These are phyloP conservation scores for Leptographium procerum DNA, from an alignment of 2,329 filamentous ascomycete species.

Conservation along the genomic window DNA sequence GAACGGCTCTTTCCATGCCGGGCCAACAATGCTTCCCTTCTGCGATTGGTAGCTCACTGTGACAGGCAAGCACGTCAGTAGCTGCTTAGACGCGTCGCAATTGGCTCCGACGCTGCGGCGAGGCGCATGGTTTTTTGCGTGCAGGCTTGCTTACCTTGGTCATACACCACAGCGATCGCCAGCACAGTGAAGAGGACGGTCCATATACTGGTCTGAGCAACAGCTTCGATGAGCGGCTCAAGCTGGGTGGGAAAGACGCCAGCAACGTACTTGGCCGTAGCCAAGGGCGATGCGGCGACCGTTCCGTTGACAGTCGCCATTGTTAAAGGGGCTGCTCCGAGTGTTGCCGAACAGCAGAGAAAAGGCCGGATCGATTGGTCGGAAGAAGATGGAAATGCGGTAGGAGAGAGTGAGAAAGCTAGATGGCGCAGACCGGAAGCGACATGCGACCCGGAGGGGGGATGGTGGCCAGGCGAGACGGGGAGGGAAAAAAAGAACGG, in stretches of 20 bases:
- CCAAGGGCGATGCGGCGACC: conserved; percentile 55
- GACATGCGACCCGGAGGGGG: background rate
- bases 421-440: background rate
- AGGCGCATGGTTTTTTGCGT: conserved; percentile 27
- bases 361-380: background rate
- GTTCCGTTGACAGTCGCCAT: conserved; percentile 42
- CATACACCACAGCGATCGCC: conserved; percentile 64
- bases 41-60: conserved; percentile 63
- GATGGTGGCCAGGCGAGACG: background rate
- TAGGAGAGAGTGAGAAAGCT: background rate
- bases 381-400: background rate
- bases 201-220: conserved; percentile 46
- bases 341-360: background rate
- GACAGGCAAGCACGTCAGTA: conserved; percentile 3
- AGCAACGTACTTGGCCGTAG: conserved; percentile 40
- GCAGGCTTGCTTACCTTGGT: conserved; percentile 57
- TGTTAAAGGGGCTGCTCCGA: background rate
- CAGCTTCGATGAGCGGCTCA: conserved; percentile 40
- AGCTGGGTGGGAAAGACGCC: conserved; percentile 43
- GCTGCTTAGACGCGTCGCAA: background rate
- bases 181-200: conserved; percentile 61
- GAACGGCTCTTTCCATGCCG: conserved; percentile 66
- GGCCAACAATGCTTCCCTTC: conserved; percentile 67
- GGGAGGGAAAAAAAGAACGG: background rate
- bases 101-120: background rate